Evolutionary conservation across 495 filamentous ascomycete genomes (phyloP), one percentile per base, ranked within the genome.

Genomic region (Neurospora africana): DNA sequence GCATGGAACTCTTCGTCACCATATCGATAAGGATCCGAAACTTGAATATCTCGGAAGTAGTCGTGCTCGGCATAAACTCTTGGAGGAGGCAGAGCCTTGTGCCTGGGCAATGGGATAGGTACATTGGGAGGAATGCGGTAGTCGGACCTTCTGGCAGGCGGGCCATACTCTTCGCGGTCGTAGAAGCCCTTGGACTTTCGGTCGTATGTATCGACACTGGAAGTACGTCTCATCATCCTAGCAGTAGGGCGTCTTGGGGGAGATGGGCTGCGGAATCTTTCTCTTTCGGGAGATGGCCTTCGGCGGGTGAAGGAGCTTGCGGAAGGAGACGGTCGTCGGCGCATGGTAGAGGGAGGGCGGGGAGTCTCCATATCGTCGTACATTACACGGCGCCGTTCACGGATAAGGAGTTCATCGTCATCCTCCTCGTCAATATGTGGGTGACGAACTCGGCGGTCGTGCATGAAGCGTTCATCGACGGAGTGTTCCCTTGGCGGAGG

Each of bases 1-100:
- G 81, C 84, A 61, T 87, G 84, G 73, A 85, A 91, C 69, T 91
- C 87, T 4, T 92, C 90, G 69, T 93, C 90, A 11, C 88, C 91
- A 76, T 88, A 91, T 36, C 82, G 84, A 58, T 90, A 87, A 3
- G 87, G 88, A 69, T 93, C 91, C 1, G 88, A 86, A 68, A 93
- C 86, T 37, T 87, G 84, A 72, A 93, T 91, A 69, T 92, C 90
- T 23, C 86, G 84, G 73, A 75, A 80, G 75, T 77, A 80, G 33
- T 87, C 86, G 70, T 81, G 84, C 78, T 82, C 85, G 68, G 76
- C 88, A 76, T 86, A 90, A 68, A 81, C 83, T 79, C 84, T 72
- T 6, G 84, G 82, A 5, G 83, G 83, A 17, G 83, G 83, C 38
- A 85, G 74, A 4, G 78, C 84, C 73, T 78, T 78, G 19, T 80